Evolutionary conservation across 2,329 filamentous ascomycete genomes (phyloP), one percentile per base, ranked within the genome.

Genomic region (Alternaria rosae): DNA sequence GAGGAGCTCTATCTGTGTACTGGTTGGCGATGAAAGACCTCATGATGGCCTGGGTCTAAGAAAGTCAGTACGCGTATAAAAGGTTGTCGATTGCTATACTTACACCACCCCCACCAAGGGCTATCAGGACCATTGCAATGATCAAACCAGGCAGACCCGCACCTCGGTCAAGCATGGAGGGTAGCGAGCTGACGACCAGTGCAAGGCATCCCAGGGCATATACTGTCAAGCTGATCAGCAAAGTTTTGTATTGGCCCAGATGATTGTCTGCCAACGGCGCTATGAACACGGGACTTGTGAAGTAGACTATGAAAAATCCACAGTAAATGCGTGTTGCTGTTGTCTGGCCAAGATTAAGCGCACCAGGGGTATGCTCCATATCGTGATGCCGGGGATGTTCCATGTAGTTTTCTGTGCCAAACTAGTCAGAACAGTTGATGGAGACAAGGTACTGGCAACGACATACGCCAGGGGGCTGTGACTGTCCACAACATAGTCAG

Each of bases 251-350:
- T 35, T 80, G 74, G 13, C 80, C 81, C 12, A 82, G 66, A 53
- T 70, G 77, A n/a, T 70, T 73, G 61, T 82, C 81, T 6, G 79
- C 76, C 7, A 82, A 1, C 41, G 79, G 65, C 5, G 79, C 79
- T 35, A 79, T 75, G 5, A 73, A 43, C 5, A 80, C 59, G 0
- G 81, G 78, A 3, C 74, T 71, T 2, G 80, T 64, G 61, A 82
- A 85, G 15, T 78, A 78, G 66, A 84, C 84, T 70, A 86, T 85
- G 67, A 85, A 84, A 70, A 89, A 88, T 64, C 85, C 86, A 47
- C 85, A 82, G 61, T 84, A 84, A 10, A 89, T 79, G 23, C 82
- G 84, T 4, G 86, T 86, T 5, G 86, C 86, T 21, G 63, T 73
- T 6, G 68, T 64, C 55, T 79, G 76, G 5, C 77, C 77, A 1